Conservation (phyloP, 1,139 yeast species). For the Taphrina wiesneri region DNA sequence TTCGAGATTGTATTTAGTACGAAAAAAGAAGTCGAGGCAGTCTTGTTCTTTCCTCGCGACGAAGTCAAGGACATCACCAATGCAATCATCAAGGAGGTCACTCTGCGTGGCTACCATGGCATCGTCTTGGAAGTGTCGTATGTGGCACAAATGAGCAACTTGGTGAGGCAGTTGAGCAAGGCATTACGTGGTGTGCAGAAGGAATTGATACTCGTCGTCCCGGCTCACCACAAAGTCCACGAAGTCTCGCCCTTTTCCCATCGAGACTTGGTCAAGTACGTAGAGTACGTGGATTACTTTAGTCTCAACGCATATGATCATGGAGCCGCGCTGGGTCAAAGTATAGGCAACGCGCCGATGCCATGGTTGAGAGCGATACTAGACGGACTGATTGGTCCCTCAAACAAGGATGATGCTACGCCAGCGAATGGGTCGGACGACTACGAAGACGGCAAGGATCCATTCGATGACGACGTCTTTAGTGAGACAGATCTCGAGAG, state of each 20-base stretch:
- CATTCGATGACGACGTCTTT: slow-evolving; percentile 9
- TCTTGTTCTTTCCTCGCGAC: slow-evolving; percentile 26
- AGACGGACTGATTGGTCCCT: slow-evolving; percentile 2
- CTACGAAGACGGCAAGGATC: slow-evolving; percentile 3
- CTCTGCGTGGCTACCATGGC: slow-evolving; percentile 4
- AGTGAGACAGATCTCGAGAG: neutral
- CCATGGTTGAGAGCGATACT: slow-evolving; percentile 18
- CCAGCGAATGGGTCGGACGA: neutral
- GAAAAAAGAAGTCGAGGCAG: neutral
- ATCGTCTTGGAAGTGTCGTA: slow-evolving; percentile 7
- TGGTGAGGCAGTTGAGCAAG: slow-evolving; percentile 15
- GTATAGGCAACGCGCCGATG: slow-evolving; percentile 21
- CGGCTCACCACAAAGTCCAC: slow-evolving; percentile 11
- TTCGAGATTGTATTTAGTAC: slow-evolving; percentile 9
- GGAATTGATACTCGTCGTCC: slow-evolving; percentile 16
- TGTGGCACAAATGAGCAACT: slow-evolving; percentile 6
- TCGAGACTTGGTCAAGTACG: neutral
- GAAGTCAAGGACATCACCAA: slow-evolving; percentile 3
- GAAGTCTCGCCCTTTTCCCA: slow-evolving; percentile 11
- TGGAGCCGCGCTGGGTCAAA: slow-evolving; percentile 1
- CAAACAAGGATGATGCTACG: neutral
- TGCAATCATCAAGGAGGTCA: neutral
- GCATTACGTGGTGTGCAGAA: neutral
- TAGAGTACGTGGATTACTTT: neutral
- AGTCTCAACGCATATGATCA: slow-evolving; percentile 30